Evolutionary conservation across 768 basidiomycete species (phyloP), one percentile per base, ranked within the genome.

Genomic region (Collybia sp.): DNA sequence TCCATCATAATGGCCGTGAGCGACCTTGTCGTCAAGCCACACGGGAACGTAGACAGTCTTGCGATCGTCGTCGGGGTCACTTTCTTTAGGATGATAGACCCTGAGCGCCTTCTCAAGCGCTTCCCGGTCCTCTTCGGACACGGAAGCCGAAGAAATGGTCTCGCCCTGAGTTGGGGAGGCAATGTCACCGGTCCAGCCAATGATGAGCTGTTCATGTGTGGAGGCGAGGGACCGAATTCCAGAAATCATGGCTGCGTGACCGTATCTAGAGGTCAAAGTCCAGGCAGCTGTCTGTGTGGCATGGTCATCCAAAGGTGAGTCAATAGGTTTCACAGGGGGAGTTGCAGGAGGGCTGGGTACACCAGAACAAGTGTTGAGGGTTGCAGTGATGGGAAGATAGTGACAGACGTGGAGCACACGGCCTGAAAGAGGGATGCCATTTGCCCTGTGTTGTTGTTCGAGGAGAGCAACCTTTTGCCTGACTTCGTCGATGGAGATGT

Each of bases 121-220:
- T 18, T 65, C 69, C 60, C 79, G 80, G 58, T 95, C 88, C 40
- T 77, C 74, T 1, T 71, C 71, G 17, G 72, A 69, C 17, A 96
- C 70, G 0, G 67, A 63, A 32, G 74, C 71, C 13, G 70, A 61
- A 2, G 81, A 69, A 11, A 88, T 59, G 49, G 61, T 76, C 50
- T 64, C 73, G 9, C 60, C 61, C 2, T 68, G 62, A 9, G 66
- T 61, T 2, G 77, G 62, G 10, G 82, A 75, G 42, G 81, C 63
- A 53, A 98, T 77, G 53, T 96, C 93, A 33, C 95, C 95, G 0
- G 90, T 89, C 89, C 96, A 95, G 16, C 93, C 95, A 37, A 98
- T 75, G 60, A 97, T 79, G 58, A 95, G 63, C 69, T 98, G 92
- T 55, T 95, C 87, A 65, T 95, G 88, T 0, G 88, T 87, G 11